Percentiles rank a stretch among this genome's conserved stretches.
Conservation (phyloP, 1,284 basidiomycete species). For the Cryptococcus jaspeensis region DNA sequence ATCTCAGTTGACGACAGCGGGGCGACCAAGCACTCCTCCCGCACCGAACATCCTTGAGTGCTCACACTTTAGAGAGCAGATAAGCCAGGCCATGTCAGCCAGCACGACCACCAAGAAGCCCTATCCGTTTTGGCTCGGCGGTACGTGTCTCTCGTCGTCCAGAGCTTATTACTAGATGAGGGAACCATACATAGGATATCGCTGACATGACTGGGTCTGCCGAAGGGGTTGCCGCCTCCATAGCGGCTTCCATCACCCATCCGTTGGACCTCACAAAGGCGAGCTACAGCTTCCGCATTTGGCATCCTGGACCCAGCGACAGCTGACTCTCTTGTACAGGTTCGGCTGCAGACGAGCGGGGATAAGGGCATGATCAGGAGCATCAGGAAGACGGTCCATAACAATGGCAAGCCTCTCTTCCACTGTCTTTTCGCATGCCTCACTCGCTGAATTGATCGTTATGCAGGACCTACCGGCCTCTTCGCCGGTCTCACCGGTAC, state of each 20-base stretch:
- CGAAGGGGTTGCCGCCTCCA: conserved; percentile 70
- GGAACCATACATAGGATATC: neutral
- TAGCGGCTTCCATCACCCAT: conserved; percentile 77
- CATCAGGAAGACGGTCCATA: conserved; percentile 65
- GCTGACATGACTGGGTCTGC: neutral
- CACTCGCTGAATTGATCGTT: neutral
- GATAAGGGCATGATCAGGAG: conserved; percentile 82
- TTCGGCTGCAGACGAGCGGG: conserved; percentile 81
- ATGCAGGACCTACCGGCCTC: conserved; percentile 66
- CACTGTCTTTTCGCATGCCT: neutral
- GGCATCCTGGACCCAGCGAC: too few species aligned
- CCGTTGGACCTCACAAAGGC: conserved; percentile 80
- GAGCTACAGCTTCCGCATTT: neutral
- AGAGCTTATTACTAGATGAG: neutral
- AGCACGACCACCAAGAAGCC: conserved; percentile 57
- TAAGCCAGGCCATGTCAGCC: neutral
- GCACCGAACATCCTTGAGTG: too few species aligned
- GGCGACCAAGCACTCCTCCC: too few species aligned
- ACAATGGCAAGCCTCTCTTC: conserved; percentile 26
- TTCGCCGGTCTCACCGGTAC: conserved; percentile 87
- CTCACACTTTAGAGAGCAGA: too few species aligned
- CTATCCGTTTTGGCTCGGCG: conserved; percentile 79
- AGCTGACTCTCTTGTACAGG: too few species aligned
- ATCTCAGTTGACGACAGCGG: too few species aligned
- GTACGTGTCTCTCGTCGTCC: conserved; percentile 52